Conservation (phyloP, 495 filamentous ascomycete species). For the Annulohypoxylon nitens region DNA sequence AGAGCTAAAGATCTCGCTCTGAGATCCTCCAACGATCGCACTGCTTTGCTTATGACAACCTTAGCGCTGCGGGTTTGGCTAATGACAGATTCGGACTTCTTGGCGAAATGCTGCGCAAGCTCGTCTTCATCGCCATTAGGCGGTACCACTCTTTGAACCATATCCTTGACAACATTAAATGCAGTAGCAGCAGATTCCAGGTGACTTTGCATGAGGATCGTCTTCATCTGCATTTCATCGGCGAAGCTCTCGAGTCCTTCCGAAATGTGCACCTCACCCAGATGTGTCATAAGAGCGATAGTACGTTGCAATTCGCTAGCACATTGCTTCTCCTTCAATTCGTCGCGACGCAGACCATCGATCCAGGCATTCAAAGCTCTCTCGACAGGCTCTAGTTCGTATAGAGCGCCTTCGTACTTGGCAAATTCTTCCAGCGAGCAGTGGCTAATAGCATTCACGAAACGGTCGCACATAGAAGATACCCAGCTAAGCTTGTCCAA, state of each 20-base stretch:
- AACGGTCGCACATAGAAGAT: slow-evolving; percentile 82
- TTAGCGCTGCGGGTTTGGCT: slow-evolving; percentile 84
- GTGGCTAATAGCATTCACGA: slow-evolving; percentile 79
- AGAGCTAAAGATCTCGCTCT: slow-evolving; percentile 82
- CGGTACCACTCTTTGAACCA: slow-evolving; percentile 74
- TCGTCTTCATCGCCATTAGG: slow-evolving; percentile 68
- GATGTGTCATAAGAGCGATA: slow-evolving; percentile 86
- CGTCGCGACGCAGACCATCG: slow-evolving; percentile 83
- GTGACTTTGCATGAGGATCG: slow-evolving; percentile 80
- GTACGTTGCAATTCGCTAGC: slow-evolving; percentile 82
- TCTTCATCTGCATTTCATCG: slow-evolving; percentile 80
- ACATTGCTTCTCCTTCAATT: slow-evolving; percentile 86
- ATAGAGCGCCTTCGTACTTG: slow-evolving; percentile 78
- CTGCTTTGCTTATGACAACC: slow-evolving; percentile 83
- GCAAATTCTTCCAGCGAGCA: slow-evolving; percentile 83
- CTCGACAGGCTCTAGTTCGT: slow-evolving; percentile 94
- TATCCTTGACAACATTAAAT: slow-evolving; percentile 70
- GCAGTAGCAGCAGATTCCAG: slow-evolving; percentile 81
- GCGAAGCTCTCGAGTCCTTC: slow-evolving; percentile 80
- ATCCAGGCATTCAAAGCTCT: slow-evolving; percentile 90
- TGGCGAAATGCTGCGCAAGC: slow-evolving; percentile 73
- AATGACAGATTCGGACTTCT: slow-evolving; percentile 77
- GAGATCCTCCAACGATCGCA: slow-evolving; percentile 82
- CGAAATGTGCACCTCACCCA: slow-evolving; percentile 83
- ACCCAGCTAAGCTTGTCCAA: slow-evolving; percentile 91